Evolutionary conservation across 2,329 filamentous ascomycete genomes (phyloP).

Genomic region (Penicillium sp.): DNA sequence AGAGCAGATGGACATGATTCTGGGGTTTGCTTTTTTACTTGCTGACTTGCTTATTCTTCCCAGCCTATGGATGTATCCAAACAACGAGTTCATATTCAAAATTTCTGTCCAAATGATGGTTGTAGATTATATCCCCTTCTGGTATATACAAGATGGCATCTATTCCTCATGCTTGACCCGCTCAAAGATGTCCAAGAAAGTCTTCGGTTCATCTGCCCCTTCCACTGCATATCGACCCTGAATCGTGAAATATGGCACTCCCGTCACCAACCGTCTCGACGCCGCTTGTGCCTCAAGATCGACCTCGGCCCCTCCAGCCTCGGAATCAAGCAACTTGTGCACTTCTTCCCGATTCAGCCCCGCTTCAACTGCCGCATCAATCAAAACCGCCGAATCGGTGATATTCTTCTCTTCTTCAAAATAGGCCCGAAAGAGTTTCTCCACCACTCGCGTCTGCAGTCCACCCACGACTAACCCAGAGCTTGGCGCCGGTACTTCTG

Average conservation of each 20-base stretch:
- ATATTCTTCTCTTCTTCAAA: constrained; percentile 62
- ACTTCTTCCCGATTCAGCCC: constrained; percentile 52
- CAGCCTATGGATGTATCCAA: no score
- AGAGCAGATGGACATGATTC: no score
- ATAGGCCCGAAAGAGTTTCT: constrained; percentile 59
- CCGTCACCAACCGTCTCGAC: constrained; percentile 52
- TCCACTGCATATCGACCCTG: constrained; percentile 61
- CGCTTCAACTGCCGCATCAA: constrained; percentile 49
- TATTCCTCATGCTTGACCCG: constrained; percentile 47
- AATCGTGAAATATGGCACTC: constrained; percentile 71
- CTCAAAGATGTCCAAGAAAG: constrained; percentile 62
- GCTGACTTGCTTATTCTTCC: no score
- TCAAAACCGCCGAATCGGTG: constrained; percentile 51
- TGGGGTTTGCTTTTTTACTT: no score
- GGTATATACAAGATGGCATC: background rate
- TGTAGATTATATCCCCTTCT: no score
- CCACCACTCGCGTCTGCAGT: constrained; percentile 55
- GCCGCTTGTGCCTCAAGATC: constrained; percentile 52
- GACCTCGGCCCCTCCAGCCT: constrained; percentile 53
- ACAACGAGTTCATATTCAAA: no score
- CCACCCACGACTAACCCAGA: constrained; percentile 33
- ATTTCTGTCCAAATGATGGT: no score
- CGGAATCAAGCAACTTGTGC: constrained; percentile 50
- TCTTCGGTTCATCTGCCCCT: constrained; percentile 64
- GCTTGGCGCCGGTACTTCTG: constrained; percentile 17